These are phyloP conservation scores for Claviceps sp. DNA, from an alignment of 2,329 filamentous ascomycete genomes.

Conservation along the genomic window DNA sequence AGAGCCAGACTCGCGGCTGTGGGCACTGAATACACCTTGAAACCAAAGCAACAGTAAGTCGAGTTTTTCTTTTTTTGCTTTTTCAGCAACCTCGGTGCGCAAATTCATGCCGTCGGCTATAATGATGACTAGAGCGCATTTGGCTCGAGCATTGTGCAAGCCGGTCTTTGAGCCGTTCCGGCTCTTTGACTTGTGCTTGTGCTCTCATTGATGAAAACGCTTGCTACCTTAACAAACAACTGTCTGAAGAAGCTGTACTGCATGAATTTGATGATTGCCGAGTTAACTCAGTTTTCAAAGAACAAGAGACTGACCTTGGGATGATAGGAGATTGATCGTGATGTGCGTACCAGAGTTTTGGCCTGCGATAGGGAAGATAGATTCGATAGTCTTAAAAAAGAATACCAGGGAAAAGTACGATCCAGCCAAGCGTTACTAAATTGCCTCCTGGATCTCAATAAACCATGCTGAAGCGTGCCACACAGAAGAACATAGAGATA, in stretches of 20 bases:
- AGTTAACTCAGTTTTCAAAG: not conserved
- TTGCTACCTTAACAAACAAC: conserved; percentile 82
- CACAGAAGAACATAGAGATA: conserved; percentile 67
- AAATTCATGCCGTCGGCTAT: conserved; percentile 14
- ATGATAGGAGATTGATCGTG: conserved; percentile 11
- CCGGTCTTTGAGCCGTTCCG: conserved; percentile 59
- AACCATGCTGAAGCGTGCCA: conserved; percentile 33
- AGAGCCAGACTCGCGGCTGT: not conserved
- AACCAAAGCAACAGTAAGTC: not conserved
- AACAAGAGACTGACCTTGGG: not conserved
- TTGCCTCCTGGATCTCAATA: not conserved
- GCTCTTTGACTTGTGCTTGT: conserved; percentile 45
- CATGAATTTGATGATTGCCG: not conserved
- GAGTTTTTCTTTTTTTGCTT: not conserved
- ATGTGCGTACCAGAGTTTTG: conserved; percentile 53
- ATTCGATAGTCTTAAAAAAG: conserved; percentile 64
- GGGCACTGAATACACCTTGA: not conserved
- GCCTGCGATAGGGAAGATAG: conserved; percentile 89
- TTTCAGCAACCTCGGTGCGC: not conserved
- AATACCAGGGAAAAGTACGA: conserved; percentile 79
- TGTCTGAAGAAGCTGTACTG: conserved; percentile 57
- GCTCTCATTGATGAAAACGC: conserved; percentile 96
- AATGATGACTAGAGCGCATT: conserved; percentile 99
- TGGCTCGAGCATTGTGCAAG: conserved; percentile 92
- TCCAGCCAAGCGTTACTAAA: conserved; percentile 6